Conservation (phyloP, 2,329 filamentous ascomycete species). For the Aurifilum marmelostoma region DNA sequence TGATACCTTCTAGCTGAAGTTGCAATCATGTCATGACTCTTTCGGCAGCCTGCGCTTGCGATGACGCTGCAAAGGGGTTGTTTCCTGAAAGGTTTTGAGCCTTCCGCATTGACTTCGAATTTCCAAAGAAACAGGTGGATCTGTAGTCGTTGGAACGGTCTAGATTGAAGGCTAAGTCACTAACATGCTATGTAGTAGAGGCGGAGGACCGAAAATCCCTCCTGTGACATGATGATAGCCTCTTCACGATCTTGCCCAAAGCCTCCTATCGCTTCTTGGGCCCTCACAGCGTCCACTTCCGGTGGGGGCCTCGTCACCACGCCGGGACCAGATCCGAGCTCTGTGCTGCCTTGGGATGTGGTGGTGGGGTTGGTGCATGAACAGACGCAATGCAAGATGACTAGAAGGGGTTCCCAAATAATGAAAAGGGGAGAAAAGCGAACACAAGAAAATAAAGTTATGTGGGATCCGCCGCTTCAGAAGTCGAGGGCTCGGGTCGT, state of each 20-base stretch:
- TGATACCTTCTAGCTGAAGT: neutral
- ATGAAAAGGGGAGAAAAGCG: no score
- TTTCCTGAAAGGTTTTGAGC: neutral
- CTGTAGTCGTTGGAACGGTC: neutral
- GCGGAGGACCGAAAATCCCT: neutral
- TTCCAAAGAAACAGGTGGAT: neutral
- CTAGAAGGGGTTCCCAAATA: neutral
- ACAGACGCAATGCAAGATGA: neutral
- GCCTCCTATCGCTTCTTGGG: neutral
- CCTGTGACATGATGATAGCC: neutral
- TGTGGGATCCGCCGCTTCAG: neutral
- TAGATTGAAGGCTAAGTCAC: neutral
- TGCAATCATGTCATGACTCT: no score
- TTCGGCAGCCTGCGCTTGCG: no score
- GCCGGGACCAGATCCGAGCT: neutral
- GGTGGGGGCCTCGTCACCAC: neutral
- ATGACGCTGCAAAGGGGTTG: neutral
- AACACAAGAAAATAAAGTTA: neutral
- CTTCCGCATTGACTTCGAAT: neutral
- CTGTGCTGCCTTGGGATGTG: neutral
- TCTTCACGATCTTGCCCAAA: neutral
- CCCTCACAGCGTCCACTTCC: neutral
- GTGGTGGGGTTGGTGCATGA: no score
- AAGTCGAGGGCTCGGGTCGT: neutral
- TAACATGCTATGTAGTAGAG: neutral